Evolutionary conservation across 768 basidiomycete genomes (phyloP), one percentile per base, ranked within the genome.

Genomic region (Hygrocybe punicea): DNA sequence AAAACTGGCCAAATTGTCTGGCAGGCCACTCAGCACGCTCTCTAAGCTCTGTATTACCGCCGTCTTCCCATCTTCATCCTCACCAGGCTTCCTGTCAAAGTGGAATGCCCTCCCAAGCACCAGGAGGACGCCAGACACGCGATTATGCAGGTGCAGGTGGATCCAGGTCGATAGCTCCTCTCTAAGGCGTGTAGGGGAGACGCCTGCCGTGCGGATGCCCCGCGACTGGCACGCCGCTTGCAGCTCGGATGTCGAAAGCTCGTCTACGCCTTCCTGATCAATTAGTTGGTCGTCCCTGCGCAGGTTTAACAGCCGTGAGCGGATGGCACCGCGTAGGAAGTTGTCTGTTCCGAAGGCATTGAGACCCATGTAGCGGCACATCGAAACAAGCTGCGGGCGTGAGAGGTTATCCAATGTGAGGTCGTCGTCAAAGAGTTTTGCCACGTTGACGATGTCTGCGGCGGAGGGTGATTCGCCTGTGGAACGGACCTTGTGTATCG

Each of bases 341-440:
- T 98, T 98, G 73, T 99, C 97, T 14, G 96, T 98, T 45, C 97
- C 97, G 67, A 98, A 99, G 2, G 96, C 95, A 74, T 98, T 96
- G 65, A 98, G 83, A 55, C 89, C 92, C 93, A 99, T 97, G 71
- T 99, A 98, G 56, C 93, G 83, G 63, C 87, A 97, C 89, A 96
- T 97, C 1, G 93, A 95, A 17, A 96, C 93, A 25, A 98, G 82
- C 73, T 98, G 97, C n/a, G 97, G 97, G 24, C 97, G 86, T 6
- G 96, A 94, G 56, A 99, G 79, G 70, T 99, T 99, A 81, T 98
- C 97, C 45, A 99, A 83, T 0, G 97, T 98, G 60, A 98, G 82
- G 69, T 99, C 97, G 63, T 98, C 94, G 68, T 98, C 92, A 72
- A 99, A 99, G 23, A 98, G 82, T 66, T 93, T 93, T 55, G 97